Conservation (phyloP, 768 basidiomycete species). For the Rhizopogon rudus region DNA sequence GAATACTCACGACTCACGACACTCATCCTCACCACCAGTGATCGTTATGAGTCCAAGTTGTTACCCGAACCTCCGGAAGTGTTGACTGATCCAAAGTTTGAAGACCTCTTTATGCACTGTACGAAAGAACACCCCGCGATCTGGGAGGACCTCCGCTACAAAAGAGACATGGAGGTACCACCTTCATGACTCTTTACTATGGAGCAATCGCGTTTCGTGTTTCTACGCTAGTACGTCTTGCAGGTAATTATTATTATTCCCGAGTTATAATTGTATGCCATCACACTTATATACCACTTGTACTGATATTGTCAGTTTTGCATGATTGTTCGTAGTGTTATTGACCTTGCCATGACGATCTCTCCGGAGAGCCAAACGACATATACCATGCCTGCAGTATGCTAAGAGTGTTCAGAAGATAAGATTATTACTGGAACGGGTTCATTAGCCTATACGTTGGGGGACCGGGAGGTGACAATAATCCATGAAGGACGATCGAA, state of each 20-base stretch:
- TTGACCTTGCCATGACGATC: too few relatives aligned
- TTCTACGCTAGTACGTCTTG: conserved; percentile 3
- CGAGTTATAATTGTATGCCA: conserved; percentile 11
- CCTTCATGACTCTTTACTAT: background rate
- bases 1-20: background rate
- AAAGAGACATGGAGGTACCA: conserved; percentile 7
- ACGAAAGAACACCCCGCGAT: conserved; percentile 40
- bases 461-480: too few relatives aligned
- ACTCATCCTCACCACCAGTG: conserved; percentile 9
- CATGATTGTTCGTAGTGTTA: too few relatives aligned
- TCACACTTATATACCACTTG: background rate
- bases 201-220: background rate
- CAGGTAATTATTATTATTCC: conserved; percentile 3
- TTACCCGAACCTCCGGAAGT: conserved; percentile 25
- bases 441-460: too few relatives aligned
- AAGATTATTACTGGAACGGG: too few relatives aligned
- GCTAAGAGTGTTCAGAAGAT: too few relatives aligned
- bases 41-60: conserved; percentile 22
- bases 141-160: conserved; percentile 38
- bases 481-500: too few relatives aligned
- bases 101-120: conserved; percentile 46
- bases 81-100: conserved; percentile 24
- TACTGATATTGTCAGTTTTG: too few relatives aligned
- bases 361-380: too few relatives aligned
- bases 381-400: too few relatives aligned